These are phyloP conservation scores for Ceratobasidium sp. DNA, from an alignment of 1,284 basidiomycete genomes.

Conservation along the genomic window DNA sequence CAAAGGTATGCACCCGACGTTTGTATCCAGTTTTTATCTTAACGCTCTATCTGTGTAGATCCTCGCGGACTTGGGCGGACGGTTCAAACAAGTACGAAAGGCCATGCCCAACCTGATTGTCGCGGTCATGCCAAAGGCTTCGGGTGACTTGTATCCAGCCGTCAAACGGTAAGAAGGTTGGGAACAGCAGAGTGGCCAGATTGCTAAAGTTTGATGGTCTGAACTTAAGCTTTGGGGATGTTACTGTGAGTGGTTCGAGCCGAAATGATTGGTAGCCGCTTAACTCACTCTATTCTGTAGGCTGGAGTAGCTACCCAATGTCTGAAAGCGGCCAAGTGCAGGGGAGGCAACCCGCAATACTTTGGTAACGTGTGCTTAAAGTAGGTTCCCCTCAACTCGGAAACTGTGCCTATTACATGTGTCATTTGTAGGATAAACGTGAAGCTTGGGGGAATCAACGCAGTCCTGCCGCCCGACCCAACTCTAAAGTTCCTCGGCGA, in stretches of 20 bases:
- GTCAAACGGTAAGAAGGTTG: conserved; percentile 73
- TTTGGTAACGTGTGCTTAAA: conserved; percentile 82
- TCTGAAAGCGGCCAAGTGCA: conserved; percentile 51
- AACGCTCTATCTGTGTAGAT: conserved; percentile 53
- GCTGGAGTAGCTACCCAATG: conserved; percentile 79
- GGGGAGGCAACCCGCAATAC: conserved; percentile 64
- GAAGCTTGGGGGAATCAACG: conserved; percentile 82
- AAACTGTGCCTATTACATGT: neutral
- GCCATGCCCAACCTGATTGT: conserved; percentile 67
- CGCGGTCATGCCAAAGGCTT: conserved; percentile 74
- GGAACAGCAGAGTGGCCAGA: neutral
- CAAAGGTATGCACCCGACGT: neutral
- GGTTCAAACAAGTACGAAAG: conserved; percentile 56
- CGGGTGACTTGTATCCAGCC: conserved; percentile 75
- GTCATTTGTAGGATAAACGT: conserved; percentile 70
- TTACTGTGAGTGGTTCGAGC: conserved; percentile 48
- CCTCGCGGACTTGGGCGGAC: conserved; percentile 61
- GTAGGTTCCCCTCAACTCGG: conserved; percentile 55
- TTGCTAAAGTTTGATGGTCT: neutral
- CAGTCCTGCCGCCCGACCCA: conserved; percentile 65
- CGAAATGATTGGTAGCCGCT: no score
- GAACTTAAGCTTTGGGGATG: conserved; percentile 71
- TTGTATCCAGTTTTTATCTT: neutral
- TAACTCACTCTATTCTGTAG: conserved; percentile 54
- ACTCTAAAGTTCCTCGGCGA: conserved; percentile 70